phyloP scores from a whole-genome alignment of 2,329 filamentous ascomycete genomes.

The Epichloe festucae region DNA sequence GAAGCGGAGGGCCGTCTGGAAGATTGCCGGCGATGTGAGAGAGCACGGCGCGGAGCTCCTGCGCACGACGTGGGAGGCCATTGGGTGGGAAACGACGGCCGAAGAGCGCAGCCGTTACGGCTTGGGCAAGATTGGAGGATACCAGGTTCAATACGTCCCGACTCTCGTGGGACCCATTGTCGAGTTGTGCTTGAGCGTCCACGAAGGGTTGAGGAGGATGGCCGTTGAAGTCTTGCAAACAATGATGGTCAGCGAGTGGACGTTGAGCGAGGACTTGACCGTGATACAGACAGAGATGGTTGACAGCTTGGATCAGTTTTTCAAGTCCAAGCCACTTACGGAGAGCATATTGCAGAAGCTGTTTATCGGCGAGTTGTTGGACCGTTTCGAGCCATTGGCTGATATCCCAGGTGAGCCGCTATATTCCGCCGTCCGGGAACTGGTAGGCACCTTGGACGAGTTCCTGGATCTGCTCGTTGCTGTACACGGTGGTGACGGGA shows the following conservation, averaged over 20 bases:
- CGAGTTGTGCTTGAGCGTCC: conserved; percentile 86
- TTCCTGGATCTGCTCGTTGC: conserved; percentile 83
- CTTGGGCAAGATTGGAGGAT: conserved; percentile 77
- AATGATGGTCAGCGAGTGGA: conserved; percentile 99
- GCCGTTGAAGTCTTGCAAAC: conserved; percentile 89
- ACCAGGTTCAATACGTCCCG: conserved; percentile 96
- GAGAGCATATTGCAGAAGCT: conserved; percentile 86
- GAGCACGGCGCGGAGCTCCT: conserved; percentile 82
- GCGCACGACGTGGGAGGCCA: conserved; percentile 79
- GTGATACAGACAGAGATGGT: conserved; percentile 95
- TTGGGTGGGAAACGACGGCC: conserved; percentile 81
- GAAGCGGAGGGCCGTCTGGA: conserved; percentile 93
- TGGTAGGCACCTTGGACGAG: conserved; percentile 78
- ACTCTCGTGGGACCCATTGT: conserved; percentile 83
- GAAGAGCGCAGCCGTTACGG: conserved; percentile 72
- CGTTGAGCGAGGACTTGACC: conserved; percentile 79
- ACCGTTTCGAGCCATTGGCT: conserved; percentile 62
- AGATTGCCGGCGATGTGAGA: conserved; percentile 91
- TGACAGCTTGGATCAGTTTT: conserved; percentile 78
- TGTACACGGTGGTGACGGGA: conserved; percentile 65
- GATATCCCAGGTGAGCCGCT: conserved; percentile 57
- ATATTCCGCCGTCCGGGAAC: conserved; percentile 60
- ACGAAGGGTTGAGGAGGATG: conserved; percentile 78
- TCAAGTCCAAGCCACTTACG: conserved; percentile 77
- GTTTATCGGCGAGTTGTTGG: conserved; percentile 75